phyloP scores from a whole-genome alignment of 495 filamentous ascomycete species.

The Daldinia vernicosa region DNA sequence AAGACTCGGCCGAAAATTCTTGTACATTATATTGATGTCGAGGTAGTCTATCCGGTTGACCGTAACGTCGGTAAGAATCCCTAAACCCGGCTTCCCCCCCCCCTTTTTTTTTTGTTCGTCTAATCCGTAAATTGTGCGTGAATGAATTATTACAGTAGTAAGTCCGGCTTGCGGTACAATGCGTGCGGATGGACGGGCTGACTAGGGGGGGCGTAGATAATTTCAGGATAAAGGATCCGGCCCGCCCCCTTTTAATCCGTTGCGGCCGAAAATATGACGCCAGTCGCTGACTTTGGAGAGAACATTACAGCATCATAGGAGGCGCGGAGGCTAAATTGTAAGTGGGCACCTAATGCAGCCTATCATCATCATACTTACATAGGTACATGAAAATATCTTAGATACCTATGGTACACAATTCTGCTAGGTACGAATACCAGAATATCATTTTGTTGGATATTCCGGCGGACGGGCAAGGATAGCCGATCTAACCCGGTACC shows the following conservation, averaged over 20 bases:
- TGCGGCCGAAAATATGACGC: constrained; percentile 16
- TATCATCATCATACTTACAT: constrained; percentile 4
- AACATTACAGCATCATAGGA: not conserved
- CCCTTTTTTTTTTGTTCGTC: not conserved
- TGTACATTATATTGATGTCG: not conserved
- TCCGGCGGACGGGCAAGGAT: constrained; percentile 21
- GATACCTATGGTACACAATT: not conserved
- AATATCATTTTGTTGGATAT: constrained; percentile 2
- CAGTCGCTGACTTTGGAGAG: constrained; percentile 4
- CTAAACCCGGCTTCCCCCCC: not conserved
- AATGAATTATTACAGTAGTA: constrained; percentile 4
- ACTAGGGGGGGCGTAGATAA: constrained; percentile 13
- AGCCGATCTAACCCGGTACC: constrained; percentile 2
- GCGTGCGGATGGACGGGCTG: constrained; percentile 8
- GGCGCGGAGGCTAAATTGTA: constrained; percentile 2
- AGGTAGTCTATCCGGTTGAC: not conserved
- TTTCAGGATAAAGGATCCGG: constrained; percentile 28
- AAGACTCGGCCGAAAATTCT: not conserved
- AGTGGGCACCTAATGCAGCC: constrained; percentile 5
- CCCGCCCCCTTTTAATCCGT: constrained; percentile 20
- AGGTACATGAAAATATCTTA: constrained; percentile 5
- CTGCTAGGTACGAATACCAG: not conserved
- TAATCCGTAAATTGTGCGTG: not conserved
- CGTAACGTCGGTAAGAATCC: not conserved
- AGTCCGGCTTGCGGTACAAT: constrained; percentile 12